A percentile compares a stretch with the other conserved stretches of the same genome.
phyloP scores from a whole-genome alignment of 2,329 filamentous ascomycete genomes.

The Elsinoe perseae region DNA sequence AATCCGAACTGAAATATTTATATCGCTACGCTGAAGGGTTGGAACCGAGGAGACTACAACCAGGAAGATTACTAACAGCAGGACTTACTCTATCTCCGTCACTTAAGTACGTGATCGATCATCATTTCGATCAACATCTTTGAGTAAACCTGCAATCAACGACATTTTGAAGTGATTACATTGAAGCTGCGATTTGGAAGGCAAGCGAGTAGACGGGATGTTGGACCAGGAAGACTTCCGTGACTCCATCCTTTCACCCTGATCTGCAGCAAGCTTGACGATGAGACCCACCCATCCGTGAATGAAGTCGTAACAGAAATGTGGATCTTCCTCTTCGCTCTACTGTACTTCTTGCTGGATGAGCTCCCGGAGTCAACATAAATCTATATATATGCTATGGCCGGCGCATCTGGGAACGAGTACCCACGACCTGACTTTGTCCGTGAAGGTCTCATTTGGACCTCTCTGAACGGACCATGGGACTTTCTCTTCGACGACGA shows the following conservation, averaged over 20 bases:
- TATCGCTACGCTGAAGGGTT: too few relatives aligned
- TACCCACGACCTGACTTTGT: slow-evolving; percentile 61
- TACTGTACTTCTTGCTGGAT: neutral
- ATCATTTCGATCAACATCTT: neutral
- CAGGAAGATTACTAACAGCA: neutral
- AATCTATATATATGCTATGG: neutral
- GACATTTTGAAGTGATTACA: too few relatives aligned
- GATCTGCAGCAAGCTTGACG: neutral
- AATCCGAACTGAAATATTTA: too few relatives aligned
- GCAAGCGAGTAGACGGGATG: too few relatives aligned
- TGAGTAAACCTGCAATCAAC: too few relatives aligned
- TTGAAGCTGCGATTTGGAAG: too few relatives aligned
- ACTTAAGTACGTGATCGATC: neutral
- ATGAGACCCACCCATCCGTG: neutral
- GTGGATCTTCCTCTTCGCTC: neutral
- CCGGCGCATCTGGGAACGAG: slow-evolving; percentile 13
- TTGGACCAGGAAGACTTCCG: too few relatives aligned
- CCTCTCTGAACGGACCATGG: slow-evolving; percentile 56
- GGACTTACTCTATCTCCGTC: slow-evolving; percentile 10
- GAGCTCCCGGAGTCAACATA: neutral
- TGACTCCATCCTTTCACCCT: too few relatives aligned
- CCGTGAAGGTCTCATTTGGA: slow-evolving; percentile 50
- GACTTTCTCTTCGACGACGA: slow-evolving; percentile 58
- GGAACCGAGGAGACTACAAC: too few relatives aligned
- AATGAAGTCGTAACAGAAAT: neutral